These are phyloP conservation scores for Leucogyrophana mollusca DNA, from an alignment of 768 basidiomycete species.

Conservation along the genomic window DNA sequence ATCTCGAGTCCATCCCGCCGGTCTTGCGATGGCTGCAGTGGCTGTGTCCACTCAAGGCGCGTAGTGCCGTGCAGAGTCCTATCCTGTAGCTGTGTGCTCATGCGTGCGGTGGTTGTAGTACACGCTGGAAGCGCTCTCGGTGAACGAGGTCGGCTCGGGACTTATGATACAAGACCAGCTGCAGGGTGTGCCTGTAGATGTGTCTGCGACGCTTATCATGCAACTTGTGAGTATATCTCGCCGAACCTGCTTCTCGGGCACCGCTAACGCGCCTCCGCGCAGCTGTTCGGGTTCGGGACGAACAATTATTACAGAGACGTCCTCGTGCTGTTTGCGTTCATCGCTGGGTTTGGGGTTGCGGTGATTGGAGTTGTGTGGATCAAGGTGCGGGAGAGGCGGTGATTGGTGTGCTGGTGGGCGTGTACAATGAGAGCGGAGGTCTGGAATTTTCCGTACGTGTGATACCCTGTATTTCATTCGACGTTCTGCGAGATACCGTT, in stretches of 20 bases:
- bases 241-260: too few relatives aligned
- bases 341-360: conserved; percentile 70
- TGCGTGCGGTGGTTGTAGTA: conserved; percentile 36
- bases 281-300: conserved; percentile 85
- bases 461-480: too few relatives aligned
- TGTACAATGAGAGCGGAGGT: too few relatives aligned
- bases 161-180: conserved; percentile 79
- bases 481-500: too few relatives aligned
- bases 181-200: conserved; percentile 76
- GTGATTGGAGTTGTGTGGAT: conserved; percentile 80
- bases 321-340: conserved; percentile 82
- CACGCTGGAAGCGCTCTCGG: conserved; percentile 78
- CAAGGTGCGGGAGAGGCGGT: conserved; percentile 75
- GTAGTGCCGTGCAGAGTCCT: too few relatives aligned
- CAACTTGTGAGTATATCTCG: conserved; percentile 53
- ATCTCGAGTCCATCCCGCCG: conserved; percentile 79
- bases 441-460: too few relatives aligned
- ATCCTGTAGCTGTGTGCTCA: not conserved
- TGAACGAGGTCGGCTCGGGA: conserved; percentile 91
- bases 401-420: conserved; percentile 13
- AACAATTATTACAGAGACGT: conserved; percentile 90
- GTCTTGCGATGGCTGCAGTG: conserved; percentile 94
- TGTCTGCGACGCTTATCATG: conserved; percentile 87
- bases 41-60: conserved; percentile 74
- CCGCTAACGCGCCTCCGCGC: not conserved